Evolutionary conservation across 352 stramenopile genomes (phyloP), one percentile per base, ranked within the genome.

Genomic region (Stephanocyclus meneghinianus): DNA sequence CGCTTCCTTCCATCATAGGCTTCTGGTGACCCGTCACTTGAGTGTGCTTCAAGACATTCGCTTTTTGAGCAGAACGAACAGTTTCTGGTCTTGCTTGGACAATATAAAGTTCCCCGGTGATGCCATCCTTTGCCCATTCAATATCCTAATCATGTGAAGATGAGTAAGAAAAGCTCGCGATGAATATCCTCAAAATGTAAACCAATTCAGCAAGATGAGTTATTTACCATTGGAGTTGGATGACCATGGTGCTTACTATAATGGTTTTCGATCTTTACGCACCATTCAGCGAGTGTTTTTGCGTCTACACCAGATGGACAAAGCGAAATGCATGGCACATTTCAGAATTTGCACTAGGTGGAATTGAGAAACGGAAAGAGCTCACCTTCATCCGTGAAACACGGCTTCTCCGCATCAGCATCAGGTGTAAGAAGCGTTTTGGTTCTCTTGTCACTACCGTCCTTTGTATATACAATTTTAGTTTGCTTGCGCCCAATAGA

Each of bases 81-180:
- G 78, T 85, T 29, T 85, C 78, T n/a, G 78, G 78, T 40, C 78
- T 47, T 66, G 78, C 78, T 56, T 85, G 78, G 15, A 85, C 78
- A 48, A 85, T 82, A 30, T 73, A 85, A 6, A 85, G 48, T 30
- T 85, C 67, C 26, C 67, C 73, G 30, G 71, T 82, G 44, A 79
- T 51, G 32, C 77, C 77, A 68, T 85, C 78, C 18, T 85, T 85
- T 26, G 78, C 78, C 72, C 72, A 85, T 56, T 85, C 78, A 48
- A 85, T 85, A 70, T 85, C 78, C 55, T 63, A 21, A 13, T 29
- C 7, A 42, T 45, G 29, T 47, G 10, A 32, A 16, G 11, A 59
- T 7, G 51, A 35, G 45, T 15, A 26, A 15, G 13, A 53, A 53
- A 40, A 8, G 35, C 35, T 2, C 35, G 3, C 7, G 35, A 40